Base-by-base conservation (phyloP, 176 grass and related monocot genomes). In the Aegilops sharonensis region DNA sequence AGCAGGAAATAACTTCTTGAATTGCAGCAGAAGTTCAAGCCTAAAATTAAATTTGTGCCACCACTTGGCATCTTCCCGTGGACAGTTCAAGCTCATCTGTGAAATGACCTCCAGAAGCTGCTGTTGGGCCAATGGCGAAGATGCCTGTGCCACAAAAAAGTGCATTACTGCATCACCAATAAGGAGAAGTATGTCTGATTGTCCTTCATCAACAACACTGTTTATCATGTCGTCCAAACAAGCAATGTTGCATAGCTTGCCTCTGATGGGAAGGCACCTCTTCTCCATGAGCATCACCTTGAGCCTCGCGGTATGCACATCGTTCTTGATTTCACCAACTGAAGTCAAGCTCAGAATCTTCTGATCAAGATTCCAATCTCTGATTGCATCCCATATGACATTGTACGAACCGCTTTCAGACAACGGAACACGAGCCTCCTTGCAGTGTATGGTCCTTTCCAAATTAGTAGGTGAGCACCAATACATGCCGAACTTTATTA, bases 401-500 rank as follows among this genome's bases (percentile, higher is more conserved):
- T 85, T 91, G 57, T 88, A 91, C 42, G 86, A 75, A 64, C 90
- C 90, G 39, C 64, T 64, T 72, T 88, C 82, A 82, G 86, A 88
- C 13, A 82, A 70, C 65, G 64, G 86, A 9, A 85, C 86, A 88
- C 32, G 78, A 11, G 90, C 77, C 31, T 65, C 78, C 32, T 57
- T 91, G 40, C 56, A 78, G 20, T 85, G 85, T 88, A 91, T 77
- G 42, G 78, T 85, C 86, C 90, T 91, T 77, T 91, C 90, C 63
- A 91, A 11, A 88, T 85, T 65, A 54, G 82, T 69, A 78, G 90
- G 86, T 27, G 78, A 77, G 21, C 64, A 91, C 82, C 71, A 77
- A 71, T 88, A 91, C 82, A 91, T 70, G 37, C 90, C 90, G 66
- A 91, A 91, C 64, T 91, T 88, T 13, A 91, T 88, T 27, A 88